These are phyloP conservation scores for Pholiota microspora DNA, from an alignment of 768 basidiomycete genomes.

Conservation along the genomic window DNA sequence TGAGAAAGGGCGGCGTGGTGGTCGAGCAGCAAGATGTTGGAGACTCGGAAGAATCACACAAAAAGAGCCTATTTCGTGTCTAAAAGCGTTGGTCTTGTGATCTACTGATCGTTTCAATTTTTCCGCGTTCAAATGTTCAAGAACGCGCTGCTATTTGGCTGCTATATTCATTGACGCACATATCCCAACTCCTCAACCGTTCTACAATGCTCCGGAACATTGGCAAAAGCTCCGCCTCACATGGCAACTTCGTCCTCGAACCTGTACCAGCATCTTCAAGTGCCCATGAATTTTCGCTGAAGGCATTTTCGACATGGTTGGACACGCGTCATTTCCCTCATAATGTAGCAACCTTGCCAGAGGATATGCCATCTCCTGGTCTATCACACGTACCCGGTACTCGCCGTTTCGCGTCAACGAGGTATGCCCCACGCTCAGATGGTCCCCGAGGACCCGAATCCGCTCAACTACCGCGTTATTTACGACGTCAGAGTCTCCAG, in stretches of 20 bases:
- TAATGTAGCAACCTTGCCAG: background rate
- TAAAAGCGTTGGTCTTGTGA: constrained; percentile 12
- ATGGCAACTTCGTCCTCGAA: constrained; percentile 2
- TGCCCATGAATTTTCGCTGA: constrained; percentile 3
- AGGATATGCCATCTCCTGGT: background rate
- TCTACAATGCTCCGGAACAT: constrained; percentile 17
- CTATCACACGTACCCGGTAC: constrained; percentile 1
- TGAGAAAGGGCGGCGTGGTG: background rate
- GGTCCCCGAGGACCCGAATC: constrained; percentile 5
- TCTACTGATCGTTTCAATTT: constrained; percentile 14
- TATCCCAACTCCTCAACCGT: background rate
- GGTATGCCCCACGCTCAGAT: constrained; percentile 9
- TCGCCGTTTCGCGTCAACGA: constrained; percentile 19
- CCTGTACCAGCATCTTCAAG: background rate
- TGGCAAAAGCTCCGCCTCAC: constrained; percentile 1
- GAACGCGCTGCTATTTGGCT: too few relatives aligned
- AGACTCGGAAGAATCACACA: background rate
- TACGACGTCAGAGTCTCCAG: constrained; percentile 16
- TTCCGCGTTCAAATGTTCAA: too few relatives aligned
- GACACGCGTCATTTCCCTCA: constrained; percentile 13
- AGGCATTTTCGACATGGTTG: constrained; percentile 20
- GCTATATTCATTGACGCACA: too few relatives aligned
- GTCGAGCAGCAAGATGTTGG: background rate
- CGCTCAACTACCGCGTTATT: constrained; percentile 20
- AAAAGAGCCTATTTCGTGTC: constrained; percentile 5